phyloP scores from a whole-genome alignment of 805 yeast species.

The Barnettozyma californica region DNA sequence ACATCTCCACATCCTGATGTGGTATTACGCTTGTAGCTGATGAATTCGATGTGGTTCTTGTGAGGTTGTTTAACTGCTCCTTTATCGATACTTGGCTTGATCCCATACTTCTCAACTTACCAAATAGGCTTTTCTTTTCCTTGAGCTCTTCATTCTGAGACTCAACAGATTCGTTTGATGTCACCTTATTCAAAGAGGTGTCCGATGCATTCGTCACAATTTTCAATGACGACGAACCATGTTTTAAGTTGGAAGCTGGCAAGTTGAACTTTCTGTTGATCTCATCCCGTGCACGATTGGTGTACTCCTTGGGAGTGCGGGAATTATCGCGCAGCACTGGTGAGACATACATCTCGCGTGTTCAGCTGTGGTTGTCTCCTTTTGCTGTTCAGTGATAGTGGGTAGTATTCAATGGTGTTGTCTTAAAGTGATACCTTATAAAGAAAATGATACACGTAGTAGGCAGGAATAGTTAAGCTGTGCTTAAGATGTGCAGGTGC shows the following conservation, averaged over 20 bases:
- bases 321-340: slow-evolving; percentile 15
- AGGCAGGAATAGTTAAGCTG: background rate
- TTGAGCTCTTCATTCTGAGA: slow-evolving; percentile 10
- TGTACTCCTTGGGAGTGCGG: slow-evolving; percentile 27
- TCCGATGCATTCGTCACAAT: slow-evolving; percentile 24
- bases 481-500: background rate
- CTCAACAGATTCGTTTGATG: slow-evolving; percentile 20
- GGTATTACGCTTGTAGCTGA: background rate
- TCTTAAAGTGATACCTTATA: background rate
- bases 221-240: slow-evolving; percentile 27
- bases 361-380: background rate
- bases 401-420: background rate
- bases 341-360: slow-evolving; percentile 21
- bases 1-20: slow-evolving; percentile 14
- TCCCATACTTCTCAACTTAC: slow-evolving; percentile 13
- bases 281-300: slow-evolving; percentile 27
- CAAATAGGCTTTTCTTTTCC: slow-evolving; percentile 6
- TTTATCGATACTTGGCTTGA: slow-evolving; percentile 5
- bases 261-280: slow-evolving; percentile 22
- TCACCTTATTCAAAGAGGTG: slow-evolving; percentile 17
- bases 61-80: slow-evolving; percentile 6
- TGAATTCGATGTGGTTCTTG: slow-evolving; percentile 9
- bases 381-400: background rate
- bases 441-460: background rate
- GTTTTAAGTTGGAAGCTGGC: slow-evolving; percentile 18